Evolutionary conservation across 331 rosid genomes (phyloP), one percentile per base, ranked within the genome.

Genomic region (Cydonia oblonga): DNA sequence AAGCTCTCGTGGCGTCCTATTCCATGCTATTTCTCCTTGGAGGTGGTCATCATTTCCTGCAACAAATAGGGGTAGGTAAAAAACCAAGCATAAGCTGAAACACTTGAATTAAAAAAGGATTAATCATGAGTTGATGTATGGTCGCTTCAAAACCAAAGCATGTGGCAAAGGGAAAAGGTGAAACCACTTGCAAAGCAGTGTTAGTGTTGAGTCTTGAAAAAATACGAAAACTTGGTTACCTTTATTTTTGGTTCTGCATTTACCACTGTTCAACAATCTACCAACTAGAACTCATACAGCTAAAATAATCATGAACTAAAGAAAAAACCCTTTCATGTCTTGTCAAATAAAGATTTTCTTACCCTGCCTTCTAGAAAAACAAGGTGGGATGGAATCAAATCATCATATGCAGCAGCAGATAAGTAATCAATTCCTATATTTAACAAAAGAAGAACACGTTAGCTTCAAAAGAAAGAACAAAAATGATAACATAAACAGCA

Each of bases 371-470:
- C 81, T 23, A 93, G 82, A 58, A 91, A 83, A 64, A 71, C 91
- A 33, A 67, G 91, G 84, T 93, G 97, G 68, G 98, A 75, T 15
- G 81, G 83, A 79, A 73, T 38, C 35, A 87, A 84, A 73, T 93
- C 89, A 80, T 78, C 92, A 68, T 73, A 90, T 40, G 96, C 86
- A 75, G 97, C 98, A 80, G 38, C 97, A 13, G 98, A 93, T 80
- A 90, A 79, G 87, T 90, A 93, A 83, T 93, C 98, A 86, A 88
- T 64, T 79, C 98, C 98, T 91, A 77, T 83, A 86, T n/a, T n/a
- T n/a, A n/a, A 85, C 49, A 22, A 15, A 46, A 46, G 53, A 46
- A n/a, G 8, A 46, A 15, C n/a, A 15, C 6, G 9, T 46, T n/a
- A 46, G n/a, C n/a, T 46, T 46, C 53, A 46, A 46, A 2, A 46